Evolutionary conservation across 208 protist genomes (phyloP).

Genomic region (Trypanosoma conorhini): DNA sequence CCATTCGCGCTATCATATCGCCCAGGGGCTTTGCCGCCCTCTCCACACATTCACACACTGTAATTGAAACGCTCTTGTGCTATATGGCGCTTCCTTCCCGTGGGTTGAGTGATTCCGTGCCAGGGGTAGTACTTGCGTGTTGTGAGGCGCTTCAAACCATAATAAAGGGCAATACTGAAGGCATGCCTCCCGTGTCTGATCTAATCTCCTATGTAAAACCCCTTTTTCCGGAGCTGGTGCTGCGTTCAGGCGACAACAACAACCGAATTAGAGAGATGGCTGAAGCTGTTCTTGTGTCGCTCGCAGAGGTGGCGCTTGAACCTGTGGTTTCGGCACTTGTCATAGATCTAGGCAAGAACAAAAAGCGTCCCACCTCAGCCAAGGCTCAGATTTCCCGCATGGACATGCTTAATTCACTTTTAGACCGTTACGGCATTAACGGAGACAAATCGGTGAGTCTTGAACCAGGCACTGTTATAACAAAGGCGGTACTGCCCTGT

Average conservation of each 20-base stretch:
- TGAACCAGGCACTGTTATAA: conserved; percentile 48
- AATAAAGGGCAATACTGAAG: conserved; percentile 38
- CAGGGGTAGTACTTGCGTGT: conserved; percentile 63
- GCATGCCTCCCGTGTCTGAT: conserved; percentile 24
- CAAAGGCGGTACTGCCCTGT: conserved; percentile 57
- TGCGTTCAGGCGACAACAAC: conserved; percentile 77
- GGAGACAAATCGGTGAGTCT: conserved; percentile 33
- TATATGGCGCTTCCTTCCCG: conserved; percentile 67
- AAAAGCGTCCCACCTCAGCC: conserved; percentile 57
- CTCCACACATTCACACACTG: conserved; percentile 35
- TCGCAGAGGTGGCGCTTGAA: conserved; percentile 59
- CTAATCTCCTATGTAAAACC: conserved; percentile 25
- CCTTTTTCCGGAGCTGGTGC: conserved; percentile 53
- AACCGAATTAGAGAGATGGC: conserved; percentile 65
- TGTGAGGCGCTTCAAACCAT: conserved; percentile 71
- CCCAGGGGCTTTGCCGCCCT: conserved; percentile 48
- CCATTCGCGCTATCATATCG: conserved; percentile 59
- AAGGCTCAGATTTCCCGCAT: conserved; percentile 66
- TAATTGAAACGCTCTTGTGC: conserved; percentile 50
- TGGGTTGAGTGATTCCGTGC: conserved; percentile 68
- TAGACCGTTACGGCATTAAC: conserved; percentile 70
- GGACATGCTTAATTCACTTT: conserved; percentile 65
- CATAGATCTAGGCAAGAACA: conserved; percentile 56
- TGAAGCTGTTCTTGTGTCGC: conserved; percentile 42
- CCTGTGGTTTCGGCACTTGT: conserved; percentile 53